phyloP scores from a whole-genome alignment of 1,139 yeast species.

The Meyerozyma sp. region DNA sequence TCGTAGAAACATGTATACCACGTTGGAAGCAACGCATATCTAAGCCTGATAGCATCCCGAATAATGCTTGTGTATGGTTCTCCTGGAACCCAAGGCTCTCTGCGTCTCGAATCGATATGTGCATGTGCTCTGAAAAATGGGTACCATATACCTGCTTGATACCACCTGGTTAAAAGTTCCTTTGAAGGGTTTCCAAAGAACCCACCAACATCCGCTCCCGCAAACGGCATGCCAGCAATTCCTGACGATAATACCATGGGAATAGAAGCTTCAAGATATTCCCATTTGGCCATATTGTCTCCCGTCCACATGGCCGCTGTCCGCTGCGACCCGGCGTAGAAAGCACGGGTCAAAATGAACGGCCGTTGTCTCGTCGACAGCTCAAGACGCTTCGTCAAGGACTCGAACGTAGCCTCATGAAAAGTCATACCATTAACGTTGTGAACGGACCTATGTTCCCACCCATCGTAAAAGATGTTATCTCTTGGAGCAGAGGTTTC shows the following conservation, averaged over 20 bases:
- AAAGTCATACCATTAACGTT: conserved; percentile 75
- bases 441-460: conserved; percentile 91
- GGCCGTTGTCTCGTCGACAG: conserved; percentile 59
- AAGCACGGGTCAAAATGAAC: conserved; percentile 83
- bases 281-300: conserved; percentile 93
- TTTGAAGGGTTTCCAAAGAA: conserved; percentile 85
- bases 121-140: conserved; percentile 98
- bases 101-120: conserved; percentile 83
- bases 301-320: conserved; percentile 98
- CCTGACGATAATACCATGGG: conserved; percentile 87
- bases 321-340: conserved; percentile 86
- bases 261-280: conserved; percentile 67
- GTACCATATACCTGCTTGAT: conserved; percentile 91
- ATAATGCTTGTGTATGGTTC: conserved; percentile 68
- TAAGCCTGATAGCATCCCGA: conserved; percentile 61
- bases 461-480: conserved; percentile 66
- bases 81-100: conserved; percentile 88
- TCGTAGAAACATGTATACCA: conserved; percentile 78
- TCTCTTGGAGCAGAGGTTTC: conserved; percentile 89
- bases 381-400: conserved; percentile 49
- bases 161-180: conserved; percentile 87
- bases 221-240: conserved; percentile 83
- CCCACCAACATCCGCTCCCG: conserved; percentile 97
- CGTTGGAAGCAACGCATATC: conserved; percentile 74
- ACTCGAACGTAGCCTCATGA: conserved; percentile 73